These are phyloP conservation scores for Eucalyptus fibrosa DNA, from an alignment of 345 rosid genomes.

Conservation along the genomic window DNA sequence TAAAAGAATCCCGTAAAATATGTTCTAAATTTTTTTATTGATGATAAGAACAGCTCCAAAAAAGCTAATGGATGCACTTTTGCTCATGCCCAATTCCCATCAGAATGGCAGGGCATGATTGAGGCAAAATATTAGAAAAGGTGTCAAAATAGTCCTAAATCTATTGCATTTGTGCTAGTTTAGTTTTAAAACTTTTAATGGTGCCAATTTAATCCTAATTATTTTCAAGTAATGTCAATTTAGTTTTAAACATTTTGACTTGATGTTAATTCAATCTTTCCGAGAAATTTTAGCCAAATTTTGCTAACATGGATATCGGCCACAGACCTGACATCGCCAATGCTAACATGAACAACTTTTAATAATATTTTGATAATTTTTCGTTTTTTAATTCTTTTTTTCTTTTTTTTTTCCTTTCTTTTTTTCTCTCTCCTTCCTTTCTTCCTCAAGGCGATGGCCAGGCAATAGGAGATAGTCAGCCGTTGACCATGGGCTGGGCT, in stretches of 20 bases:
- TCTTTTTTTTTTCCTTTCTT: no score
- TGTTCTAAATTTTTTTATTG: not conserved
- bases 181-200: no score
- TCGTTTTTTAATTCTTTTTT: no score
- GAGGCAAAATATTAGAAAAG: no score
- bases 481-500: accelerated
- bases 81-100: not conserved
- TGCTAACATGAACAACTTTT: accelerated
- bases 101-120: not conserved
- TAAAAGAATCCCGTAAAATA: not conserved
- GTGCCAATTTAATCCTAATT: accelerated
- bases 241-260: accelerated
- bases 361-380: no score
- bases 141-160: accelerated
- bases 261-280: no score
- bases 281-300: no score
- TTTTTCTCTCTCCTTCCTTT: no score
- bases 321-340: accelerated
- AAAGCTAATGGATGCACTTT: not conserved
- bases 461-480: accelerated
- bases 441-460: no score
- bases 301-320: accelerated
- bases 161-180: accelerated
- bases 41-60: not conserved
- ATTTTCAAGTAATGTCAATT: no score